These are phyloP conservation scores for Coniochaeta sp. DNA, from an alignment of 2,329 filamentous ascomycete species.

Conservation along the genomic window DNA sequence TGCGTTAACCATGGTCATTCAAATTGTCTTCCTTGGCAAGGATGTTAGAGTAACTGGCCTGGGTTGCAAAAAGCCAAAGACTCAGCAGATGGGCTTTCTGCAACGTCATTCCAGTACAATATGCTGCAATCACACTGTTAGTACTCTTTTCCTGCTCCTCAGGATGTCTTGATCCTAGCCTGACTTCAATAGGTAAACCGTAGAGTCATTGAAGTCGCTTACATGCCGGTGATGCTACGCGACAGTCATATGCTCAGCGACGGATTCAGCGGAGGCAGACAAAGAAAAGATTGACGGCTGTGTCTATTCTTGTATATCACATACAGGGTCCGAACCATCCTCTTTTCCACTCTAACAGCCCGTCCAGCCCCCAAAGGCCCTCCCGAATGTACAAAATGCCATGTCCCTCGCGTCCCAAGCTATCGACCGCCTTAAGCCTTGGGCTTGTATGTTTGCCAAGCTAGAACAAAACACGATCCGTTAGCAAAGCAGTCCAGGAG, in stretches of 20 bases:
- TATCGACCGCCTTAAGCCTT: constrained; percentile 22
- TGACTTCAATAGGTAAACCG: not conserved
- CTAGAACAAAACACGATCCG: constrained; percentile 21
- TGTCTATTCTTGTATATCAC: constrained; percentile 13
- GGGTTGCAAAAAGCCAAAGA: too few species aligned
- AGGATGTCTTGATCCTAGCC: not conserved
- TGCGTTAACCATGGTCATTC: too few species aligned
- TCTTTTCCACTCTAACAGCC: not conserved
- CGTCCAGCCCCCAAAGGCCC: not conserved
- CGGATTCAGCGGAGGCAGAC: not conserved
- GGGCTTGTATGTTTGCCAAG: constrained; percentile 43
- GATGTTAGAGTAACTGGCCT: too few species aligned
- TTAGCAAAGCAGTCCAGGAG: constrained; percentile 12
- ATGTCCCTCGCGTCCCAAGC: constrained; percentile 6
- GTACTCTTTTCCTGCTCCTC: too few species aligned
- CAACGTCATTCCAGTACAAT: too few species aligned
- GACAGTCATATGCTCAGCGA: not conserved
- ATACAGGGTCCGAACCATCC: constrained; percentile 1
- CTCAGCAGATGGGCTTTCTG: too few species aligned
- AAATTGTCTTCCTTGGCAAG: too few species aligned
- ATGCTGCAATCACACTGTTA: too few species aligned
- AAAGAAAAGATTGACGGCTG: not conserved
- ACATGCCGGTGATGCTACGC: not conserved
- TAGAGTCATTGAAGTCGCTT: too few species aligned
- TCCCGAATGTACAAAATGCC: constrained; percentile 2